Percentiles rank a stretch among this genome's conserved stretches.
phyloP scores from a whole-genome alignment of 75 land plant genomes.

The Azolla pinnata region DNA sequence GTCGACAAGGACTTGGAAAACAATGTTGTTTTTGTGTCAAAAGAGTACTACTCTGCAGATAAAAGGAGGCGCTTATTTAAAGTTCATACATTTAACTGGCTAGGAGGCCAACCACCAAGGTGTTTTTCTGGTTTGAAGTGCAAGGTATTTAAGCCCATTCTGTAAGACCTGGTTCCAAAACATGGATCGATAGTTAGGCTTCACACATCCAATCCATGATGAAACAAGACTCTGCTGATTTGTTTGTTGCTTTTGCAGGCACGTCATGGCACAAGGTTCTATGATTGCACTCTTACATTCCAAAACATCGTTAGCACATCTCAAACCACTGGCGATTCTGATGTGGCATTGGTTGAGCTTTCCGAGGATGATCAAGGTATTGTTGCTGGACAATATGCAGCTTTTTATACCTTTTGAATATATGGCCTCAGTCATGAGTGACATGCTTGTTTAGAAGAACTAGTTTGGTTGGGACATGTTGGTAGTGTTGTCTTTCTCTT shows the following conservation, averaged over 20 bases:
- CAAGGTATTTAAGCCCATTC: too few species aligned
- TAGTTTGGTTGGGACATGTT: too few species aligned
- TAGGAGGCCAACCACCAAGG: conserved; percentile 42
- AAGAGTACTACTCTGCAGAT: conserved; percentile 75
- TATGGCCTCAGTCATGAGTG: too few species aligned
- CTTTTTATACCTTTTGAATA: too few species aligned
- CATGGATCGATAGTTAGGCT: too few species aligned
- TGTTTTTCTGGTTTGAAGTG: conserved; percentile 38
- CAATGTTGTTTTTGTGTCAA: conserved; percentile 91
- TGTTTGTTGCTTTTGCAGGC: conserved; percentile 40
- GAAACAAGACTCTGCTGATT: neutral
- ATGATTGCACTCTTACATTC: conserved; percentile 41
- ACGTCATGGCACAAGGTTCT: conserved; percentile 85
- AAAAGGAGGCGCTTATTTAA: conserved; percentile 65
- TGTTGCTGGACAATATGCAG: conserved; percentile 92
- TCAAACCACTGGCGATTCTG: conserved; percentile 10
- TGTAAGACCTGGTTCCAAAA: too few species aligned
- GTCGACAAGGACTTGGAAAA: conserved; percentile 81
- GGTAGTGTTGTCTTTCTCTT: too few species aligned
- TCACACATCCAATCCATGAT: too few species aligned
- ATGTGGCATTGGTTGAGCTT: conserved; percentile 45
- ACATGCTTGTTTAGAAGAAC: too few species aligned
- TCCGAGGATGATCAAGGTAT: conserved; percentile 94
- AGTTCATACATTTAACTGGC: conserved; percentile 80
- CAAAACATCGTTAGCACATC: too few species aligned